These are phyloP conservation scores for Collybiopsis confluens DNA, from an alignment of 768 basidiomycete genomes.

Conservation along the genomic window DNA sequence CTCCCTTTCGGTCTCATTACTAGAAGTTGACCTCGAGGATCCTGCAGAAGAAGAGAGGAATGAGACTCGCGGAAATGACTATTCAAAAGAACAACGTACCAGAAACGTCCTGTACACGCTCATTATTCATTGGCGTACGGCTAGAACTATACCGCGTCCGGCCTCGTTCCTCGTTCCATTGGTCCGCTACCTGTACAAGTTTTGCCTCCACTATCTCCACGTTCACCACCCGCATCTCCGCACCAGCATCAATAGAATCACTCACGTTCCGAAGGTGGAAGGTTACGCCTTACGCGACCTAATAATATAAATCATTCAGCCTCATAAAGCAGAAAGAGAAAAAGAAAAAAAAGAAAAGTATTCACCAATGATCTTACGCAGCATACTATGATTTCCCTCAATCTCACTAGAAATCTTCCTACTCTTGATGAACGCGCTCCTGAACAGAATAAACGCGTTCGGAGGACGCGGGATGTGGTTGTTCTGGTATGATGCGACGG, in stretches of 20 bases:
- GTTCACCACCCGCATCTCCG: too few relatives aligned
- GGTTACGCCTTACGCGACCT: slow-evolving; percentile 75
- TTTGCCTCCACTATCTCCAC: too few relatives aligned
- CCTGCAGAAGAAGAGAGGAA: not conserved
- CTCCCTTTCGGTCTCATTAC: slow-evolving; percentile 4
- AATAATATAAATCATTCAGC: slow-evolving; percentile 9
- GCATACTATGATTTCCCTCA: slow-evolving; percentile 7
- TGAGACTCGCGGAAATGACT: too few relatives aligned
- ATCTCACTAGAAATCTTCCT: slow-evolving; percentile 19
- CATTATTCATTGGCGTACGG: too few relatives aligned
- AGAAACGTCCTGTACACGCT: too few relatives aligned
- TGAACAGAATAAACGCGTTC: slow-evolving; percentile 55
- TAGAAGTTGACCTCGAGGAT: slow-evolving; percentile 3
- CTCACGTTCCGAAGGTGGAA: slow-evolving; percentile 60
- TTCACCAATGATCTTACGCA: slow-evolving; percentile 27
- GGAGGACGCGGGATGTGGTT: slow-evolving; percentile 54
- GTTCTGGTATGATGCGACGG: slow-evolving; percentile 15
- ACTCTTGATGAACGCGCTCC: slow-evolving; percentile 42
- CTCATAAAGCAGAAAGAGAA: not conserved
- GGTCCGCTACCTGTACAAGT: too few relatives aligned
- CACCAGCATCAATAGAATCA: too few relatives aligned
- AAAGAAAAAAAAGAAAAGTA: too few relatives aligned
- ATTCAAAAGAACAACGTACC: too few relatives aligned
- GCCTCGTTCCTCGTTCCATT: not conserved
- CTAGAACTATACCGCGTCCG: too few relatives aligned